These are phyloP conservation scores for Blastomyces emzantsi DNA, from an alignment of 2,329 filamentous ascomycete genomes.

Conservation along the genomic window DNA sequence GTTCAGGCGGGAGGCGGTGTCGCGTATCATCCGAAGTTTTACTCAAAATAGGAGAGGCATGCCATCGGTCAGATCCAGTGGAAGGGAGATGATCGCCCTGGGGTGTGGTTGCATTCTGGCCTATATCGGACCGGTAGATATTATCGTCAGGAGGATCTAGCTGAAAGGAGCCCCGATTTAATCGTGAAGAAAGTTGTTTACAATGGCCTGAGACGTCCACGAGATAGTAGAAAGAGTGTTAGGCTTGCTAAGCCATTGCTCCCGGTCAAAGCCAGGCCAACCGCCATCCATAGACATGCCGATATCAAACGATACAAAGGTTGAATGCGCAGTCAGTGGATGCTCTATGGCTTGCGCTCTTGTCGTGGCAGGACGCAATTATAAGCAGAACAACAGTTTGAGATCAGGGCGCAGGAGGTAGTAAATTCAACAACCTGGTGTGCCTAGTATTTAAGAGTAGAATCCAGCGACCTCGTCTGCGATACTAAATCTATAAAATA, in stretches of 20 bases:
- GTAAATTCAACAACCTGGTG: background rate
- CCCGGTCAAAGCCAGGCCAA: slow-evolving; percentile 24
- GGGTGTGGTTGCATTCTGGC: background rate
- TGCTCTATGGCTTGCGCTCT: background rate
- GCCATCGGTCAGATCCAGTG: slow-evolving; percentile 35
- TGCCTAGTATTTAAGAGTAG: background rate
- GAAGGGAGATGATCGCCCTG: slow-evolving; percentile 35
- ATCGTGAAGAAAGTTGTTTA: too few relatives aligned
- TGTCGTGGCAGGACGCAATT: background rate
- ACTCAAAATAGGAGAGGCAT: slow-evolving; percentile 49
- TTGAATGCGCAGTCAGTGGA: background rate
- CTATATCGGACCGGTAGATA: slow-evolving; percentile 6
- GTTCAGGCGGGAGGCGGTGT: slow-evolving; percentile 19
- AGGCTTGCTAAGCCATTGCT: slow-evolving; percentile 16
- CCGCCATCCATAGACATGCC: slow-evolving; percentile 38
- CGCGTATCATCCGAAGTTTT: background rate
- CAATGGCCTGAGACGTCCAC: slow-evolving; percentile 10
- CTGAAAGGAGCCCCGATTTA: background rate
- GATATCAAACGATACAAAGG: background rate
- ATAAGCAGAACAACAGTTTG: background rate
- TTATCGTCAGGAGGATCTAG: slow-evolving; percentile 16
- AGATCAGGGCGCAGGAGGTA: background rate
- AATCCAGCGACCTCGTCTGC: background rate
- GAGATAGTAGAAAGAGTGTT: slow-evolving; percentile 13
- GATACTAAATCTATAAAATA: background rate